Conservation (phyloP, 2,329 filamentous ascomycete species). For the Fusarium sp. region DNA sequence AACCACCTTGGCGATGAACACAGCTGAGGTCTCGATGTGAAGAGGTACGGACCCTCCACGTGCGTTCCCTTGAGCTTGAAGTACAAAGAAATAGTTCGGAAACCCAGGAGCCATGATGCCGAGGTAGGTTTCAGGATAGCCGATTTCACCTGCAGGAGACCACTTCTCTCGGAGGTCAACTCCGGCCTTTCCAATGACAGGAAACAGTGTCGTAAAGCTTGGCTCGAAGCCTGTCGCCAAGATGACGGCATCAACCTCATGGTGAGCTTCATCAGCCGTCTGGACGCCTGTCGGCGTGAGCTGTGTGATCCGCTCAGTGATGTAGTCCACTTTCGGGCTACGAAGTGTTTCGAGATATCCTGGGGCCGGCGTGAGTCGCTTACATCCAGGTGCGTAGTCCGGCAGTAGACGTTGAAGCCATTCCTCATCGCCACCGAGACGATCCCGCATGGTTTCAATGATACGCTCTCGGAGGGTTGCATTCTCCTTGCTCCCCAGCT, state of each 20-base stretch:
- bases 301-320: background rate
- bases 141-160: background rate
- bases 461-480: background rate
- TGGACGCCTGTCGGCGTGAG: background rate
- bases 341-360: background rate
- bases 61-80: constrained; percentile 1
- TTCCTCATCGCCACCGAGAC: background rate
- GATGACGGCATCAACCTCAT: background rate
- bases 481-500: background rate
- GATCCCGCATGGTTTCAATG: background rate
- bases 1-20: constrained; percentile 3
- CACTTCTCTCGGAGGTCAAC: constrained; percentile 1
- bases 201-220: background rate
- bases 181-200: background rate
- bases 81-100: constrained; percentile 5
- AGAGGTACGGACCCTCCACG: constrained; percentile 5
- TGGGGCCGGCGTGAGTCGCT: background rate
- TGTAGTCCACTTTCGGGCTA: background rate
- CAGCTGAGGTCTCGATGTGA: constrained; percentile 3
- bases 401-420: background rate
- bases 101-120: constrained; percentile 8
- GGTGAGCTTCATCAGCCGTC: background rate
- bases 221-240: background rate
- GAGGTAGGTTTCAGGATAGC: constrained; percentile 7
- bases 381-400: background rate